These are phyloP conservation scores for Xylaria sp. DNA, from an alignment of 2,329 filamentous ascomycete species.

Conservation along the genomic window DNA sequence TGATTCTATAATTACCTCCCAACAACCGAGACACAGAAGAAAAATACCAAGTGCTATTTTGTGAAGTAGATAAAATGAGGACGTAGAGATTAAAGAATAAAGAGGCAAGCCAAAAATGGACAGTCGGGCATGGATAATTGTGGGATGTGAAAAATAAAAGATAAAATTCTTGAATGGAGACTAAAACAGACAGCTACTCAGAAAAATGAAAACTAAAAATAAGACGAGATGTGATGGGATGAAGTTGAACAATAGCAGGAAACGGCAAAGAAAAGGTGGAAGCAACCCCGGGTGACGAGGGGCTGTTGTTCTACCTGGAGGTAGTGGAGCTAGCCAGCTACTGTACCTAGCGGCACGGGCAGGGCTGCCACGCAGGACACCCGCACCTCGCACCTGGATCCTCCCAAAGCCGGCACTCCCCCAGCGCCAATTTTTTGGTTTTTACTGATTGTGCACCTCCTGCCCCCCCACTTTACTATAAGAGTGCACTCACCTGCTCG, in stretches of 20 bases:
- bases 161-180: not conserved
- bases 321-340: not conserved
- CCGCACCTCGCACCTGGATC: constrained; percentile 30
- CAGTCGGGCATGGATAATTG: not conserved
- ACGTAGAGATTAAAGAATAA: not conserved
- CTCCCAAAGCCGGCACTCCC: constrained; percentile 7
- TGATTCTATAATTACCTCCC: too few species aligned
- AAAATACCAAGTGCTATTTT: not conserved
- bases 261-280: not conserved
- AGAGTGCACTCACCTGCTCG: constrained; percentile 69
- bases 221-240: not conserved
- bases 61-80: not conserved
- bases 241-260: not conserved
- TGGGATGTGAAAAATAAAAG: not conserved
- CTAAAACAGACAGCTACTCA: not conserved
- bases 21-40: not conserved
- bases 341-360: constrained; percentile 23
- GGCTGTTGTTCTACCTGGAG: not conserved
- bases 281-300: not conserved
- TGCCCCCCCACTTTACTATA: constrained; percentile 63
- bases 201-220: not conserved
- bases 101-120: not conserved
- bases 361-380: constrained; percentile 35
- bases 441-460: constrained; percentile 66
- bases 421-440: constrained; percentile 25